Conservation (phyloP, 176 grass and related monocot species). For the Otatea glauca region DNA sequence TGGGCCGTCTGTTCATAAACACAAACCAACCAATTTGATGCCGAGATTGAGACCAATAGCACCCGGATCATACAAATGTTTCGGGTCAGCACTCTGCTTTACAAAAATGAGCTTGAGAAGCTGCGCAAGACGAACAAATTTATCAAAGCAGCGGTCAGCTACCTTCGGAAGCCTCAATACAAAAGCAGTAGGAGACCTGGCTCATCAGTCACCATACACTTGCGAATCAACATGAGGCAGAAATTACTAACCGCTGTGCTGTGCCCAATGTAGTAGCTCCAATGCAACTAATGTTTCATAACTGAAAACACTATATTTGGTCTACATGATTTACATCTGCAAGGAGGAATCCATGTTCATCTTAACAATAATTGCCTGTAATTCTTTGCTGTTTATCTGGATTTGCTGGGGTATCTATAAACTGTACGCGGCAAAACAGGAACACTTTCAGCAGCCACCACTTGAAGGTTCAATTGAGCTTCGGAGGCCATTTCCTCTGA, state of each 20-base stretch:
- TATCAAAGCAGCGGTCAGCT: not conserved
- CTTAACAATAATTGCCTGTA: not conserved
- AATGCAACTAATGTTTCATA: conserved; percentile 6
- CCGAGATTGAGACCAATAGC: not conserved
- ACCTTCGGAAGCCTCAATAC: not conserved
- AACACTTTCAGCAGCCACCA: conserved; percentile 61
- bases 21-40: not conserved
- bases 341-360: not conserved
- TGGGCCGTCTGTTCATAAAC: not conserved
- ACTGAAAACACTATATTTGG: conserved; percentile 37
- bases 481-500: conserved; percentile 79
- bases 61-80: not conserved
- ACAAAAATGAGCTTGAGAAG: not conserved
- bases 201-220: not conserved
- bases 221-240: not conserved
- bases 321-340: conserved; percentile 53
- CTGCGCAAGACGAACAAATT: not conserved
- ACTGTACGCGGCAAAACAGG: conserved; percentile 43
- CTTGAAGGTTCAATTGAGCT: conserved; percentile 90
- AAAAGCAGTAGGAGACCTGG: not conserved
- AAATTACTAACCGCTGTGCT: not conserved
- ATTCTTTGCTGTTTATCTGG: conserved; percentile 8
- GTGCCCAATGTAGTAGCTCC: not conserved
- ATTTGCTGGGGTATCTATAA: conserved; percentile 51
- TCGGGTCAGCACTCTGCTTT: not conserved